Conservation (phyloP, 2,329 filamentous ascomycete species). For the Paecilomyces sp. region DNA sequence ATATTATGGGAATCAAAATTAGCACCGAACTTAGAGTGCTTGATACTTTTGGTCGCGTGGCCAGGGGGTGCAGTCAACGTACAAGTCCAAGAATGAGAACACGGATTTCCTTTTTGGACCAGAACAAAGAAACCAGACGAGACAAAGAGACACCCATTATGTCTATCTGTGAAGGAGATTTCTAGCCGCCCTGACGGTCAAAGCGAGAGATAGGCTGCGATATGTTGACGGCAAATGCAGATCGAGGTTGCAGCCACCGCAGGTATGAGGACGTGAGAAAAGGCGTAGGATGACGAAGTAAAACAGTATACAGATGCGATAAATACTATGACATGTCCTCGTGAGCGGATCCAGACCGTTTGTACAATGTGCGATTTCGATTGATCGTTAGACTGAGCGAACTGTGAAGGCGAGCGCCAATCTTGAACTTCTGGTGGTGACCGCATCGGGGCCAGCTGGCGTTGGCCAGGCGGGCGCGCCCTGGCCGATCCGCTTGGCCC, state of each 20-base stretch:
- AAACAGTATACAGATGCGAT: background rate
- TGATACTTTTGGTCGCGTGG: slow-evolving; percentile 10
- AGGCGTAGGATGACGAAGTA: background rate
- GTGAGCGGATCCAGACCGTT: background rate
- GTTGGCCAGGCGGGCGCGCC: slow-evolving; percentile 3
- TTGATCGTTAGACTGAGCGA: background rate
- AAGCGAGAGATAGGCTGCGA: background rate
- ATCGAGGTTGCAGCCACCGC: background rate
- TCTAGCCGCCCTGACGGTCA: background rate
- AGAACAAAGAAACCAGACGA: slow-evolving; percentile 63
- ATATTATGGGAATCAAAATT: slow-evolving; percentile 6
- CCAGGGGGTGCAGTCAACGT: slow-evolving; percentile 31
- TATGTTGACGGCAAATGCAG: slow-evolving; percentile 1
- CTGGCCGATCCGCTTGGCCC: slow-evolving; percentile 17
- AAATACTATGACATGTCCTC: slow-evolving; percentile 1
- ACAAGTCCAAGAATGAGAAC: slow-evolving; percentile 93
- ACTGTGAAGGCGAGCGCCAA: slow-evolving; percentile 1
- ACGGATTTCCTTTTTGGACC: slow-evolving; percentile 94
- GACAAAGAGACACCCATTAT: slow-evolving; percentile 53
- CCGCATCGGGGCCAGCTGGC: slow-evolving; percentile 4
- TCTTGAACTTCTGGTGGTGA: slow-evolving; percentile 2
- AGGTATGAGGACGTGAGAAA: background rate
- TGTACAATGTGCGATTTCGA: background rate
- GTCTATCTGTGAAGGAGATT: slow-evolving; percentile 2
- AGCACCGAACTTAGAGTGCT: slow-evolving; percentile 10